Evolutionary conservation across 2,329 filamentous ascomycete species (phyloP).

Genomic region (Colletotrichum chlorophyti): DNA sequence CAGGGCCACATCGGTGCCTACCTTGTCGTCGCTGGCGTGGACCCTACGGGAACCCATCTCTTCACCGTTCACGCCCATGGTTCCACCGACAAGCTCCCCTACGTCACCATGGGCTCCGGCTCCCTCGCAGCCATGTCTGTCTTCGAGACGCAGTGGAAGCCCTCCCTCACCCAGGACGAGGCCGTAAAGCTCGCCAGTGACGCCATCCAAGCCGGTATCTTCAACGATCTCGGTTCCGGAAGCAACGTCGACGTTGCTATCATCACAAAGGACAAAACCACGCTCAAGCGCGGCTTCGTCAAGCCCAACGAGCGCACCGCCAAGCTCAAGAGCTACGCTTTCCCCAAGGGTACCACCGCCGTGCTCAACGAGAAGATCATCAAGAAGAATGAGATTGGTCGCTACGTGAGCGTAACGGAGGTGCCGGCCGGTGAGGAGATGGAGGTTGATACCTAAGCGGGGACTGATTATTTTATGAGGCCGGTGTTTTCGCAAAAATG

Average conservation of each 20-base stretch:
- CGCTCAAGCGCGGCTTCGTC: conserved; percentile 89
- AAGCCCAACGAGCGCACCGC: conserved; percentile 88
- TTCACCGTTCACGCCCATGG: conserved; percentile 99
- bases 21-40: conserved; percentile 94
- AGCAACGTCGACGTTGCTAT: conserved; percentile 97
- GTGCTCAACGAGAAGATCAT: conserved; percentile 97
- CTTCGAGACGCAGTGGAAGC: conserved; percentile 96
- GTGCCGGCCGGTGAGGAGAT: conserved; percentile 74
- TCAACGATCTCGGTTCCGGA: conserved; percentile 96
- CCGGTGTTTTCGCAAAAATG: conserved; percentile 3
- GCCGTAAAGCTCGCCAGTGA: conserved; percentile 85
- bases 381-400: conserved; percentile 89
- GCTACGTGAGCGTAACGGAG: conserved; percentile 92
- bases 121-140: conserved; percentile 97
- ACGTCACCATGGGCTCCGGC: conserved; percentile 98
- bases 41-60: conserved; percentile 92
- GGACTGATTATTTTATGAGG: not conserved
- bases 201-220: conserved; percentile 95
- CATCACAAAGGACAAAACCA: conserved; percentile 95
- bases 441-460: conserved; percentile 68
- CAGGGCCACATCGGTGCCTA: conserved; percentile 98
- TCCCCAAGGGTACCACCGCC: conserved; percentile 90
- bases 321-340: conserved; percentile 94
- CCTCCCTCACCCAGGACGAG: conserved; percentile 75
- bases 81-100: conserved; percentile 97